These are phyloP conservation scores for Ramichloridium luteum DNA, from an alignment of 2,329 filamentous ascomycete species.

Conservation along the genomic window DNA sequence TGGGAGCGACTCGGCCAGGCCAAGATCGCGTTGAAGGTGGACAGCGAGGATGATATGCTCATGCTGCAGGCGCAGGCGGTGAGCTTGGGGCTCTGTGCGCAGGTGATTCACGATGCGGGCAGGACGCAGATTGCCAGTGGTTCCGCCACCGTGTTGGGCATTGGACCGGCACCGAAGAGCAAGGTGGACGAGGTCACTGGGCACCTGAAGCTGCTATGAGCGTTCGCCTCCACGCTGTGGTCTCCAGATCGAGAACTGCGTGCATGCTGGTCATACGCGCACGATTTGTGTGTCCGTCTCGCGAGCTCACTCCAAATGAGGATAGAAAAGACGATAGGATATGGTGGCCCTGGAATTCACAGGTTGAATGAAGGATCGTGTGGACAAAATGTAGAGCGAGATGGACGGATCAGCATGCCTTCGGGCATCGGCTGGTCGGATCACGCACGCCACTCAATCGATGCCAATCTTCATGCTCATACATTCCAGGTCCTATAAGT, in stretches of 20 bases:
- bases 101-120: constrained; percentile 89
- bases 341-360: no score
- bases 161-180: constrained; percentile 62
- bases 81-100: constrained; percentile 72
- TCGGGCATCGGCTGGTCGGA: no score
- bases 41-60: constrained; percentile 67
- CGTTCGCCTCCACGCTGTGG: no score
- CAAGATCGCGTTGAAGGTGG: constrained; percentile 85
- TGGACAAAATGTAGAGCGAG: no score
- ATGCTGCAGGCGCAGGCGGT: constrained; percentile 69
- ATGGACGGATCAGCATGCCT: constrained; percentile 1
- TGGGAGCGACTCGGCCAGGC: constrained; percentile 65
- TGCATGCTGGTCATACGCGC: not conserved
- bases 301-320: no score
- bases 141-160: constrained; percentile 81
- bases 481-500: no score
- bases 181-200: constrained; percentile 79
- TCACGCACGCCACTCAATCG: no score
- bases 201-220: constrained; percentile 66
- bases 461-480: no score
- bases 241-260: not conserved
- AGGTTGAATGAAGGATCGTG: no score
- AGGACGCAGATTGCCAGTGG: constrained; percentile 92
- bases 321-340: no score
- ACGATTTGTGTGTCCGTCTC: no score